These are phyloP conservation scores for Lentinula lateritia DNA, from an alignment of 768 basidiomycete genomes.

Conservation along the genomic window DNA sequence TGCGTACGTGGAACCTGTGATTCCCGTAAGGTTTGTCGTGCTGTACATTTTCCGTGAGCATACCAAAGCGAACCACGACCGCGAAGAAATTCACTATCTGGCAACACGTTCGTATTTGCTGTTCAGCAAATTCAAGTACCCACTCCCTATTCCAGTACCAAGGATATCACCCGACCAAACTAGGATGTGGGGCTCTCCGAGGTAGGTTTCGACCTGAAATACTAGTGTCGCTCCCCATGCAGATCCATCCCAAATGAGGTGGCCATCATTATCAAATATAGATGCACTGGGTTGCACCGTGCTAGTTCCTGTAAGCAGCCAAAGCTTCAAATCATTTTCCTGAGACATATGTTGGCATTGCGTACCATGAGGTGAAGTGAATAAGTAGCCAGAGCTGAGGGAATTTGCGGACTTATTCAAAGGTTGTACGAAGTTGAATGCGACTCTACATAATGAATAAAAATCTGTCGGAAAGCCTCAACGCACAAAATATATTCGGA, in stretches of 20 bases:
- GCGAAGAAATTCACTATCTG: neutral
- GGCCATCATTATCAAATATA: neutral
- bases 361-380: neutral
- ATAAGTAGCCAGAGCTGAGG: neutral
- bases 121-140: neutral
- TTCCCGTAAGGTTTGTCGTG: neutral
- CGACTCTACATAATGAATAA: neutral
- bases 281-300: neutral
- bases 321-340: neutral
- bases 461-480: neutral
- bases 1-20: neutral
- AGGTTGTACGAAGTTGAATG: neutral
- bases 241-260: slow-evolving; percentile 3
- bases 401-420: neutral
- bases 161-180: neutral
- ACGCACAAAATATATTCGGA: neutral
- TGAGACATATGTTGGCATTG: too few species aligned
- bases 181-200: neutral
- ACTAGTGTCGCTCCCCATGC: neutral
- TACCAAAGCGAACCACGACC: neutral
- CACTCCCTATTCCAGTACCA: neutral
- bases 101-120: neutral
- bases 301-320: neutral
- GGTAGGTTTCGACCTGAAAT: slow-evolving; percentile 1
- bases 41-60: neutral